phyloP scores from a whole-genome alignment of 2,329 filamentous ascomycete species.

The Aspergillus bombycis region DNA sequence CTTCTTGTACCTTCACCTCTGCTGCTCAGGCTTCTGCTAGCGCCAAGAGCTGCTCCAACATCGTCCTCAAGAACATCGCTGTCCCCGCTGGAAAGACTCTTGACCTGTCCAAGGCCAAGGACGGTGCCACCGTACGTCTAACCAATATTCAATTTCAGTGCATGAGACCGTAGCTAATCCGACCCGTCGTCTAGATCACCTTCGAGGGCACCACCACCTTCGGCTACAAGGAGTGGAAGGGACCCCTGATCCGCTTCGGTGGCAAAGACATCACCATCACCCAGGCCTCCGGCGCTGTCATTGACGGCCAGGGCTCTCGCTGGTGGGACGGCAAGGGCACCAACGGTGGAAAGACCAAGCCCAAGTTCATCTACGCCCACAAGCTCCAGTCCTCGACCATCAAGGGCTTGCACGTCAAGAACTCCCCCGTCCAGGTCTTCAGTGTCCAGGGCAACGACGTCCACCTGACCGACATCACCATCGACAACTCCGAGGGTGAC shows the following conservation, averaged over 20 bases:
- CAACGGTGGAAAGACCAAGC: constrained; percentile 66
- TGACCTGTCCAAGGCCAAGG: constrained; percentile 58
- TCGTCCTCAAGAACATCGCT: constrained; percentile 56
- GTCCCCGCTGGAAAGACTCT: constrained; percentile 64
- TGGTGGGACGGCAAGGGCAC: constrained; percentile 66
- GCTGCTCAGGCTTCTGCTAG: constrained; percentile 52
- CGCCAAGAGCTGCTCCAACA: constrained; percentile 58
- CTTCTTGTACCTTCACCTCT: constrained; percentile 60
- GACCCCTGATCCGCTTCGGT: constrained; percentile 64
- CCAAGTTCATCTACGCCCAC: constrained; percentile 64
- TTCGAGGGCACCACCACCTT: constrained; percentile 69
- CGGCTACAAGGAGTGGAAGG: constrained; percentile 66
- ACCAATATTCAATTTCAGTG: constrained; percentile 5
- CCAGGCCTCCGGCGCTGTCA: constrained; percentile 54
- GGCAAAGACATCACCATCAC: constrained; percentile 59
- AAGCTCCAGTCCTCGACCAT: constrained; percentile 36
- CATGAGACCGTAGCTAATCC: not conserved
- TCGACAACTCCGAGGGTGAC: constrained; percentile 63
- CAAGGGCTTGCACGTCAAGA: constrained; percentile 37
- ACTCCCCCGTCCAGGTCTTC: constrained; percentile 43
- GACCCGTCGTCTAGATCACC: constrained; percentile 47
- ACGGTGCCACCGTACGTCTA: constrained; percentile 50
- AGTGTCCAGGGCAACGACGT: constrained; percentile 53
- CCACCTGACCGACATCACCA: constrained; percentile 55
- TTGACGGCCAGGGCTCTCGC: constrained; percentile 59